These are phyloP conservation scores for Sporopachydermia cereana DNA, from an alignment of 1,139 yeast species.

Conservation along the genomic window DNA sequence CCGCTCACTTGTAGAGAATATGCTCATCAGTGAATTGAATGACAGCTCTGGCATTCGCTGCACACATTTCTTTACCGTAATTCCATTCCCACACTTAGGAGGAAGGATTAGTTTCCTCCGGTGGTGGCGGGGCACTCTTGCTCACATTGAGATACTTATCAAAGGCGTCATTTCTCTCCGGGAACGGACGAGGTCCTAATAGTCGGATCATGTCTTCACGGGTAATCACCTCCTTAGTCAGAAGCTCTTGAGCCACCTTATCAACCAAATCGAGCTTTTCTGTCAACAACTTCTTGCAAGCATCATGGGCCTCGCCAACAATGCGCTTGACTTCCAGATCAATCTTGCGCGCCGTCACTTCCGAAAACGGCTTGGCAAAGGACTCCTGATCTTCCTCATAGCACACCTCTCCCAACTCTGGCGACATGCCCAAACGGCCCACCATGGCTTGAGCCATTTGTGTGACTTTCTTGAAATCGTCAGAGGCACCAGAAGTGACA, in stretches of 20 bases:
- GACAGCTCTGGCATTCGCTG: no score
- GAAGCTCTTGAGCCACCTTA: constrained; percentile 74
- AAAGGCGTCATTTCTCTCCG: constrained; percentile 85
- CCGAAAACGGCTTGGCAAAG: constrained; percentile 84
- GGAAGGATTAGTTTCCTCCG: constrained; percentile 8
- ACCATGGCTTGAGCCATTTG: constrained; percentile 92
- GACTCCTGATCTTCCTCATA: constrained; percentile 49
- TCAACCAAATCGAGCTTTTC: constrained; percentile 68
- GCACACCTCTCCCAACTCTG: constrained; percentile 69
- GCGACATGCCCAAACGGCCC: constrained; percentile 82
- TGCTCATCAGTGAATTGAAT: no score
- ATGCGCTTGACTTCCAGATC: constrained; percentile 79
- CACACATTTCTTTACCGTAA: neutral
- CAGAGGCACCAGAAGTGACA: constrained; percentile 92
- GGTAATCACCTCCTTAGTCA: constrained; percentile 74
- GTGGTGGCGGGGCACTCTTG: constrained; percentile 10
- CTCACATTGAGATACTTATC: constrained; percentile 53
- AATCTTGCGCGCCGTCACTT: constrained; percentile 66
- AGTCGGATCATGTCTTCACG: constrained; percentile 85
- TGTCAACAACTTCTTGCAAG: constrained; percentile 55
- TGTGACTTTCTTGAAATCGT: constrained; percentile 95
- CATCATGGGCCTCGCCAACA: constrained; percentile 62
- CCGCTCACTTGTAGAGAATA: no score
- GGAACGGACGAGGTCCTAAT: constrained; percentile 83
- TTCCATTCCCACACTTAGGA: neutral